Base-by-base conservation (phyloP, 1,139 yeast genomes). In the Taphrina pruni region DNA sequence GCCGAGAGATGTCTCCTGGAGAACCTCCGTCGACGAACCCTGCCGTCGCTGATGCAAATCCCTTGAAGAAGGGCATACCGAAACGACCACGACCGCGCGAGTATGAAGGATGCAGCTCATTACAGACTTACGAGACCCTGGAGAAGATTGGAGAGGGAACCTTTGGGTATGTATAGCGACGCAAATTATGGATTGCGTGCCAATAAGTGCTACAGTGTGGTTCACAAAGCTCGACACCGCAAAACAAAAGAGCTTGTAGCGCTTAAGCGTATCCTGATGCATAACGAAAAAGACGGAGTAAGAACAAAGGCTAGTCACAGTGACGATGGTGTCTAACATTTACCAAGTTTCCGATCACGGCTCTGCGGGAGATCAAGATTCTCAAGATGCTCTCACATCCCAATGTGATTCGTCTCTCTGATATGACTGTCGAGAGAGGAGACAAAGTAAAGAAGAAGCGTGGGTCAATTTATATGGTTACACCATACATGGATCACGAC, bases 401-500 rank as follows among this genome's bases (percentile, higher is more conserved):
- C 43, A 90, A 95, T 77, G 85, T 94, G 38, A 82, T 95, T 43
- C 90, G 87, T 71, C 82, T 94, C 64, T 77, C 88, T n/a, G 97
- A 92, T 74, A 88, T 93, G 88, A 85, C 93, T 0, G 86, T 89
- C 72, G 90, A 88, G 74, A 82, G 83, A 74, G 81, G 81, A 56
- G 73, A 73, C 21, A 73, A 73, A 41, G 71, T 70, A 41, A 60
- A 75, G 17, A 73, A 76, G 46, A 54, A 79, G 74, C 73, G 81
- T 73, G 77, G 80, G 5, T 73, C 75, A 14, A 90, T 92, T 74
- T 93, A 88, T 78, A 92, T 96, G 80, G 97, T 94, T 4, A 86
- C 94, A 55, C 97, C 97, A 0, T 95, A 93, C 76, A 92, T 94
- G 94, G 87, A 92, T 20, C 89, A 92, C 39, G 99, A 95, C 79